Conservation (phyloP, 257 asterid genomes). For the Catharanthus roseus region DNA sequence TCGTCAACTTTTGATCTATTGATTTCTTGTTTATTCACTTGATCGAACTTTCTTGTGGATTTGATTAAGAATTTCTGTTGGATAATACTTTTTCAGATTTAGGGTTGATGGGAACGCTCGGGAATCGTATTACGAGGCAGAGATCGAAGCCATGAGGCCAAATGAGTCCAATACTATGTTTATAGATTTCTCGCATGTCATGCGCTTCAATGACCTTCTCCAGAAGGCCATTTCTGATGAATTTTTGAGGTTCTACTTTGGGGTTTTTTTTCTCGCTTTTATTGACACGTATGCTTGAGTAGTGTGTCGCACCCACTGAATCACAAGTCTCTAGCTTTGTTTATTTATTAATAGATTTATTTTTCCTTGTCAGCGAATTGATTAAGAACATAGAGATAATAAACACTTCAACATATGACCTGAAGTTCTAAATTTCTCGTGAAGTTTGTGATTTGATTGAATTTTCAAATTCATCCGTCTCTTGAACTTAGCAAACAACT, state of each 20-base stretch:
- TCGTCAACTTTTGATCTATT: neutral
- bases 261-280: no score
- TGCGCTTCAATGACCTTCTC: constrained; percentile 72
- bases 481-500: neutral
- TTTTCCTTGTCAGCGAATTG: neutral
- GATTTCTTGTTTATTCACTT: no score
- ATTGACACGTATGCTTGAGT: no score
- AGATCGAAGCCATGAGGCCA: constrained; percentile 70
- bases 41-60: neutral
- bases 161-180: constrained; percentile 90
- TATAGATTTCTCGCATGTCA: constrained; percentile 88
- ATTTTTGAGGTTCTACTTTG: constrained; percentile 40
- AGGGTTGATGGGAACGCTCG: constrained; percentile 42
- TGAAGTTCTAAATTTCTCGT: neutral
- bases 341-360: neutral
- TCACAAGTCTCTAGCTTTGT: neutral
- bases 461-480: neutral
- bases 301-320: neutral
- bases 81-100: constrained; percentile 27
- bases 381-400: neutral
- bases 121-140: constrained; percentile 72
- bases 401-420: neutral
- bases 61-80: neutral
- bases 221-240: constrained; percentile 87
- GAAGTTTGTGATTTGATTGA: neutral